Evolutionary conservation across 78 protist genomes (phyloP).

Genomic region (Isochrysis galbana): DNA sequence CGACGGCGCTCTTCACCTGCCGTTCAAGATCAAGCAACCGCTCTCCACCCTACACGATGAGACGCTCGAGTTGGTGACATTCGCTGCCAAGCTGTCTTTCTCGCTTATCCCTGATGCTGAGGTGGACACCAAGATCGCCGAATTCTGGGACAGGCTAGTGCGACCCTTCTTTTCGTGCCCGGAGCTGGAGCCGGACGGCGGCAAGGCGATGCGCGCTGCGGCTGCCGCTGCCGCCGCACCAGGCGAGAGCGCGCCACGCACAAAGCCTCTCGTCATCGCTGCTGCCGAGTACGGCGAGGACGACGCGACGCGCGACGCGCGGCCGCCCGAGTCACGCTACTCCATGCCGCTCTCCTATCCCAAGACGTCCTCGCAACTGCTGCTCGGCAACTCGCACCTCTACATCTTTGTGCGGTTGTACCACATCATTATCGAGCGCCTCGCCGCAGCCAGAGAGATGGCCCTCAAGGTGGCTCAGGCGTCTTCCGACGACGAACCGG

Average conservation of each 20-base stretch:
- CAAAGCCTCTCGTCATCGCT: not conserved
- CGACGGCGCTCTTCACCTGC: not conserved
- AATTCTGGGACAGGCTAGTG: not conserved
- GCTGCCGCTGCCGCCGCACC: not conserved
- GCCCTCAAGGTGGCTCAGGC: not conserved
- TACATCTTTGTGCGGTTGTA: constrained; percentile 6
- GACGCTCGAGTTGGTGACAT: not conserved
- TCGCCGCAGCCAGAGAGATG: not conserved
- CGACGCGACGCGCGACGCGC: not conserved
- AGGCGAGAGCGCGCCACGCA: not conserved
- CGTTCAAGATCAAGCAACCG: not conserved
- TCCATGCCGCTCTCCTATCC: not conserved
- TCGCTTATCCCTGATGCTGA: not conserved
- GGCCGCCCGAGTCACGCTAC: not conserved
- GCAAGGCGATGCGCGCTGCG: no score
- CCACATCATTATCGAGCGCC: not conserved
- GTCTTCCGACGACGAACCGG: no score
- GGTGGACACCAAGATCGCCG: not conserved
- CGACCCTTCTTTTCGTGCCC: not conserved
- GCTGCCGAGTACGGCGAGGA: not conserved
- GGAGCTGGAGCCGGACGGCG: not conserved
- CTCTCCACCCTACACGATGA: not conserved
- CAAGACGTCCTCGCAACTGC: not conserved
- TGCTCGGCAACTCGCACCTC: not conserved
- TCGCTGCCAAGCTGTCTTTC: not conserved